Evolutionary conservation across 1,284 basidiomycete species (phyloP).

Genomic region (Trichosporon faecale): DNA sequence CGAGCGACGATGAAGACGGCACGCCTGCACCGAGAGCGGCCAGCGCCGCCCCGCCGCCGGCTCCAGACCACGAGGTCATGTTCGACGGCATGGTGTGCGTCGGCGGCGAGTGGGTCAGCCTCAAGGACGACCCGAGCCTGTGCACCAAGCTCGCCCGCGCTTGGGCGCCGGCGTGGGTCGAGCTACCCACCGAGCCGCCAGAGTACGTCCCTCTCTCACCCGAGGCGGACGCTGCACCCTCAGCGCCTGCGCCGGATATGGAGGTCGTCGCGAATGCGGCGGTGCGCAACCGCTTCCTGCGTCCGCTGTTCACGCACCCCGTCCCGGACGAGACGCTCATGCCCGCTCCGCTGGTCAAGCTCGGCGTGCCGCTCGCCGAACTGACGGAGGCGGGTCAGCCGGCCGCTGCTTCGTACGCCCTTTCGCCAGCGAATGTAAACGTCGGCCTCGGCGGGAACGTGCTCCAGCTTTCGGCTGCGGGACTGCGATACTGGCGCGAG

Average conservation of each 20-base stretch:
- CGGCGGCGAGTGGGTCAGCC: constrained; percentile 33
- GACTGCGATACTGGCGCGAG: constrained; percentile 43
- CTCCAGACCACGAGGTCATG: constrained; percentile 26
- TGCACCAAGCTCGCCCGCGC: constrained; percentile 17
- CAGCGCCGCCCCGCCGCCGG: constrained; percentile 7
- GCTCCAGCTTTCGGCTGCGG: constrained; percentile 35
- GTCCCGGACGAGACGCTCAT: neutral
- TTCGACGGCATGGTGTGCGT: constrained; percentile 34
- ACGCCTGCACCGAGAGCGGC: constrained; percentile 17
- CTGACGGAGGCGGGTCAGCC: constrained; percentile 5
- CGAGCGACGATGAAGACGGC: constrained; percentile 21
- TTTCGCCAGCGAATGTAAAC: constrained; percentile 20
- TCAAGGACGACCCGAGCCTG: constrained; percentile 22
- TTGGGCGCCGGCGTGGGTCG: constrained; percentile 19
- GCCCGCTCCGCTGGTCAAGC: constrained; percentile 13
- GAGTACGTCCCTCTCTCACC: constrained; percentile 13
- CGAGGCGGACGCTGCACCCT: neutral
- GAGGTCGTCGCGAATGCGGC: constrained; percentile 21
- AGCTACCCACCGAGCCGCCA: neutral
- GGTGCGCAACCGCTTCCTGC: constrained; percentile 24
- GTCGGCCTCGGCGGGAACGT: constrained; percentile 35
- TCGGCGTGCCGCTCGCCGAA: constrained; percentile 21
- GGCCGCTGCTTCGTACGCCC: constrained; percentile 10
- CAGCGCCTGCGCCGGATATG: constrained; percentile 11
- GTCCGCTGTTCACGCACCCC: constrained; percentile 10